A percentile compares a stretch with the other conserved stretches of the same genome.
These are phyloP conservation scores for Pistacia atlantica DNA, from an alignment of 345 rosid species.

Conservation along the genomic window DNA sequence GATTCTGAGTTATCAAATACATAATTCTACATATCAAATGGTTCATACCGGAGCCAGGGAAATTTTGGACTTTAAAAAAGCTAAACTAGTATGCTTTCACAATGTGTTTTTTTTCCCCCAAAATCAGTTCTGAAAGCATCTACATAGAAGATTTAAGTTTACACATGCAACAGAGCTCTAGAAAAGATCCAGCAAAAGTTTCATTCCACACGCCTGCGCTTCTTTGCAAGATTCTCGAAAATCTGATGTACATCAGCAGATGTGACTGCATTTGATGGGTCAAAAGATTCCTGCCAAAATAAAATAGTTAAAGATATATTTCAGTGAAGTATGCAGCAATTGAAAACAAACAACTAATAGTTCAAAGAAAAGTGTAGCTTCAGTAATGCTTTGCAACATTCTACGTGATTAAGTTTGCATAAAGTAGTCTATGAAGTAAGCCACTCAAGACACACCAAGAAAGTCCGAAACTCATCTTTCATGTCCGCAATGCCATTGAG, in stretches of 20 bases:
- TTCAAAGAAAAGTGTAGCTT: neutral
- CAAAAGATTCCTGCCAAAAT: constrained; percentile 63
- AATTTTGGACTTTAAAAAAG: neutral
- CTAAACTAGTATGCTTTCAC: constrained; percentile 8
- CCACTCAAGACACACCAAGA: constrained; percentile 56
- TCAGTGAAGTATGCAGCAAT: neutral
- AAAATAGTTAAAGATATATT: neutral
- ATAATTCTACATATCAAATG: constrained; percentile 7
- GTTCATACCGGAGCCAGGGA: neutral
- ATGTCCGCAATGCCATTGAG: constrained; percentile 86
- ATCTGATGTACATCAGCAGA: constrained; percentile 79
- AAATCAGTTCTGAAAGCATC: constrained; percentile 20
- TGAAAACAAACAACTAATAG: neutral
- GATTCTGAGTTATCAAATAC: neutral
- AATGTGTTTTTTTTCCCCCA: neutral
- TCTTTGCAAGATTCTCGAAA: constrained; percentile 89
- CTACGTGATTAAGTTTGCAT: neutral
- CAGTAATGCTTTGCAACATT: neutral
- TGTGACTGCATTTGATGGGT: constrained; percentile 83
- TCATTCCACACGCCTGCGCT: constrained; percentile 63
- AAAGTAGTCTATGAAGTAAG: neutral
- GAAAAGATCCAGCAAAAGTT: neutral
- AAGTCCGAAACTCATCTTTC: constrained; percentile 63
- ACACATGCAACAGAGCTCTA: neutral
- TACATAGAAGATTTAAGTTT: neutral